Base-by-base conservation (phyloP, 768 basidiomycete genomes). In the Lentinula detonsa region DNA sequence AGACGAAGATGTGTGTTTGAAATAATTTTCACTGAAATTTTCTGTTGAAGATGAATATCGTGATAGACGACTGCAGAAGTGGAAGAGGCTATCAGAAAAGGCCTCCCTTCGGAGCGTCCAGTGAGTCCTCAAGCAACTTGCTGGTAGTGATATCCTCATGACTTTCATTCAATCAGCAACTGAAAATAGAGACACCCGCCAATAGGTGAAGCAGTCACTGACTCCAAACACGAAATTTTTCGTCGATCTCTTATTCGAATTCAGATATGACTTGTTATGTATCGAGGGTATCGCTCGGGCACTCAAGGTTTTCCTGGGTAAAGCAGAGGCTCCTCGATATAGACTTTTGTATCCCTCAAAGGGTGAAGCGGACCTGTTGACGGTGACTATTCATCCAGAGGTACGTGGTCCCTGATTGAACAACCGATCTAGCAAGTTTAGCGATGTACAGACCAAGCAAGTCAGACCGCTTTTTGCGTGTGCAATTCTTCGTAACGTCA, bases 121-220 rank as follows among this genome's bases (percentile, higher is more conserved):
- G 92, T 93, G 68, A 68, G 82, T 70, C 33, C 48, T 57, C 46
- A 31, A 43, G 37, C 45, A 63, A 35, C 57, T 18, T 40, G 21
- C 35, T 33, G 35, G 52, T 18, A 16, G 28, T 31, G 39, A 18
- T 37, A 42, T 13, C 45, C 11, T 48, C 43, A 64, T 53, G 10
- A 31, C 51, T 18, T 28, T 21, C 10, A 5, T 35, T 57, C 45
- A n/a, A 49, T 2, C 65, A 98, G 88, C 93, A 97, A 91, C 79
- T 99, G 67, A 99, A 98, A 82, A 97, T 99, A 67, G 97, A 99
- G 74, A 84, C 98, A 48, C 95, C 97, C 49, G 97, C 97, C n/a
- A 99, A 99, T 73, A 87, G 95, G 94, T 85, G 60, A 61, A 67
- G 49, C 39, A 43, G 16, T 58, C 31, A 50, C 57, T 58, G 37